A percentile compares a stretch with the other conserved stretches of the same genome.
These are phyloP conservation scores for Xylaria grammica DNA, from an alignment of 495 filamentous ascomycete species.

Conservation along the genomic window DNA sequence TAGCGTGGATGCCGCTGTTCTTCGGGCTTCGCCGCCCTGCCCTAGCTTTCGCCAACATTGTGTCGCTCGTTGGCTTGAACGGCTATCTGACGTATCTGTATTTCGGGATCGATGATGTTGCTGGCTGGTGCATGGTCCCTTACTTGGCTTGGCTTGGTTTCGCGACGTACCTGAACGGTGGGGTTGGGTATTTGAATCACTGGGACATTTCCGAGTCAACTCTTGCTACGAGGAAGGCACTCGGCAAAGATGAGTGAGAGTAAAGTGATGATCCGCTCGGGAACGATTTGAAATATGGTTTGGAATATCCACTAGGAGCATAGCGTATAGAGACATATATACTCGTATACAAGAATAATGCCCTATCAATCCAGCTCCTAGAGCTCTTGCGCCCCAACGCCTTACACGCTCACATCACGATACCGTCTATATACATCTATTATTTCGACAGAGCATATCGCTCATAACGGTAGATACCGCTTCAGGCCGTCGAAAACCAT, in stretches of 20 bases:
- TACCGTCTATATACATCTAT: conserved; percentile 30
- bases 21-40: conserved; percentile 73
- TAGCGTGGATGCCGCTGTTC: conserved; percentile 94
- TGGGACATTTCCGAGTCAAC: conserved; percentile 65
- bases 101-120: conserved; percentile 70
- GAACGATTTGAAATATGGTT: neutral
- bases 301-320: conserved; percentile 5
- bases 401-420: conserved; percentile 19
- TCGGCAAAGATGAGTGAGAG: conserved; percentile 20
- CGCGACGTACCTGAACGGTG: conserved; percentile 77
- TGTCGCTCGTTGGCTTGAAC: conserved; percentile 70
- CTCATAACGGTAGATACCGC: conserved; percentile 59
- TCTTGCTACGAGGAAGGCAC: conserved; percentile 28
- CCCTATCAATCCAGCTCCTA: neutral
- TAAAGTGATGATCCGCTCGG: neutral
- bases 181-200: conserved; percentile 73
- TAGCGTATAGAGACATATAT: conserved; percentile 12
- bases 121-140: conserved; percentile 75
- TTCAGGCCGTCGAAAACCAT: conserved; percentile 87
- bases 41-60: conserved; percentile 76
- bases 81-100: conserved; percentile 75
- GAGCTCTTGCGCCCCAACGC: conserved; percentile 28
- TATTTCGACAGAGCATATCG: conserved; percentile 5
- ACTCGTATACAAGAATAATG: conserved; percentile 3
- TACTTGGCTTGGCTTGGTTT: conserved; percentile 85